These are phyloP conservation scores for Torulaspora indica DNA, from an alignment of 805 yeast genomes.

Conservation along the genomic window DNA sequence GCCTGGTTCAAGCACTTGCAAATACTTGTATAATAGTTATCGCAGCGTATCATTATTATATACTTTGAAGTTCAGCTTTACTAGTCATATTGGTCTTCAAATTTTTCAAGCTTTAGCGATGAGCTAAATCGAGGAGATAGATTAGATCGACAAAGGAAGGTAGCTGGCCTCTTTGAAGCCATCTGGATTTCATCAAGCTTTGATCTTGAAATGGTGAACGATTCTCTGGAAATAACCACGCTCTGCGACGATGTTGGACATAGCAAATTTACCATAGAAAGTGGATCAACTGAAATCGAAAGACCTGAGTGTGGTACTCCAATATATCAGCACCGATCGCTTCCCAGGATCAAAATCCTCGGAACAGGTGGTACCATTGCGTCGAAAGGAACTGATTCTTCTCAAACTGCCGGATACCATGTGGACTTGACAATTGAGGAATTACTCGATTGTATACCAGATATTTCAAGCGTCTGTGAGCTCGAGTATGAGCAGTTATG, in stretches of 20 bases:
- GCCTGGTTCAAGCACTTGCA: background rate
- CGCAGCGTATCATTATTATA: background rate
- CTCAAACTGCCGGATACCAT: constrained; percentile 51
- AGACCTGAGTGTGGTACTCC: constrained; percentile 8
- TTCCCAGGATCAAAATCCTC: constrained; percentile 43
- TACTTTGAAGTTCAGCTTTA: background rate
- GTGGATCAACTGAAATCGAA: constrained; percentile 7
- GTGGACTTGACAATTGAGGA: constrained; percentile 51
- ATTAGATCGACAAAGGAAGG: background rate
- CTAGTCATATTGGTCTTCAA: background rate
- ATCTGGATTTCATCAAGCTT: background rate
- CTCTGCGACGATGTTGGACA: constrained; percentile 34
- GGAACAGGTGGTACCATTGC: constrained; percentile 62
- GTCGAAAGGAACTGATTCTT: constrained; percentile 44
- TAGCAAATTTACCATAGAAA: constrained; percentile 30
- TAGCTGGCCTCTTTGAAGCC: background rate
- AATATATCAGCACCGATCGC: constrained; percentile 11
- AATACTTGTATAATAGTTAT: background rate
- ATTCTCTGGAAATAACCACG: constrained; percentile 31
- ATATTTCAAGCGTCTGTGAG: constrained; percentile 48
- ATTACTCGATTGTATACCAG: constrained; percentile 51
- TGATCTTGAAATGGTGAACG: constrained; percentile 23
- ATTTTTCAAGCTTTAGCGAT: constrained; percentile 2
- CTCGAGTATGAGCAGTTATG: constrained; percentile 59
- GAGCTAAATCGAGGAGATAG: background rate